A percentile compares a stretch with the other conserved stretches of the same genome.
Conservation (phyloP, 257 asterid genomes). For the Nicotiana attenuata region DNA sequence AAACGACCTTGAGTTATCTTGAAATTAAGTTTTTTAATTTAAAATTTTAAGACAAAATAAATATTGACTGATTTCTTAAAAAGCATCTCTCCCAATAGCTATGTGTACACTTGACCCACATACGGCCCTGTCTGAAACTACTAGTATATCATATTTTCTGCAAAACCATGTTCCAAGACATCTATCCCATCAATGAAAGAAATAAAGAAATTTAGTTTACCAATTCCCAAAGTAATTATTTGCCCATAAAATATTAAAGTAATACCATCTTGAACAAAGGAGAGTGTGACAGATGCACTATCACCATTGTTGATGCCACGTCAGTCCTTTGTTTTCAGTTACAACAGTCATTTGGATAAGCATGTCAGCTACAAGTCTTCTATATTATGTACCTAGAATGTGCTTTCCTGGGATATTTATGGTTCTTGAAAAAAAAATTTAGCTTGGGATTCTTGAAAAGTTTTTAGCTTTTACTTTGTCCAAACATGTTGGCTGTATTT, state of each 20-base stretch:
- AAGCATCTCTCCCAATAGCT: no score
- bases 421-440: neutral
- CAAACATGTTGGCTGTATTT: slow-evolving; percentile 51
- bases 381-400: neutral
- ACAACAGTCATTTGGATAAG: slow-evolving; percentile 16
- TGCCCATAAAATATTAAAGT: neutral
- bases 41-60: no score
- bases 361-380: neutral
- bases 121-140: neutral
- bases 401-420: neutral
- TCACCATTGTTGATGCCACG: slow-evolving; percentile 1
- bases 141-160: neutral
- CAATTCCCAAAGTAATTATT: neutral
- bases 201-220: neutral
- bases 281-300: slow-evolving; percentile 22
- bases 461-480: neutral
- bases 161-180: slow-evolving; percentile 1
- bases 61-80: no score
- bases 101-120: no score
- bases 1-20: no score
- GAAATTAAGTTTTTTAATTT: no score
- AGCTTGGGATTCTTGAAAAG: neutral
- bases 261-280: neutral
- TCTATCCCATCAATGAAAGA: neutral
- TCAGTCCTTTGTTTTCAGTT: slow-evolving; percentile 12